Conservation (phyloP, 805 yeast species). For the Sugiyamaella qingdaonensis region DNA sequence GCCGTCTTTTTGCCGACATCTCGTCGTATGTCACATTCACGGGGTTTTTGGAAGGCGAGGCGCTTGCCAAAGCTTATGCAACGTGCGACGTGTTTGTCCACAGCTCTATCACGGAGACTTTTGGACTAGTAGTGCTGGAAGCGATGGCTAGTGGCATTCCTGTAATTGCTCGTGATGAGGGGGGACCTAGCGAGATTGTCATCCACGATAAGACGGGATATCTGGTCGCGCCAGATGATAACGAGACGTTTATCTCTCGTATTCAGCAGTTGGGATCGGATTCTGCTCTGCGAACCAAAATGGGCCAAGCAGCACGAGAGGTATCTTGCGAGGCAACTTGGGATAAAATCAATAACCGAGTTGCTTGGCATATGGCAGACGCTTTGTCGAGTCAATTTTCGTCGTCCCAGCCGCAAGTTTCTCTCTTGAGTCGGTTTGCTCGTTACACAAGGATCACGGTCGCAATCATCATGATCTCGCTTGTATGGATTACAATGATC, state of each 20-base stretch:
- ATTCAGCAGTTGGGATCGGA: background rate
- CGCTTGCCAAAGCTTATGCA: background rate
- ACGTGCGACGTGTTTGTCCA: constrained; percentile 3
- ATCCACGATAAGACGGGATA: constrained; percentile 5
- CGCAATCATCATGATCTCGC: background rate
- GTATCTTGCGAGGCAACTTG: constrained; percentile 3
- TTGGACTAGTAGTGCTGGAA: constrained; percentile 3
- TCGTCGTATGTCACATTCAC: constrained; percentile 1
- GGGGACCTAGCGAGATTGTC: constrained; percentile 5
- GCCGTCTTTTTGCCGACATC: background rate
- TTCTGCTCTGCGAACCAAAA: background rate
- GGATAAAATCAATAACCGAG: constrained; percentile 5
- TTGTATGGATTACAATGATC: background rate
- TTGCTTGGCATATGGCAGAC: constrained; percentile 4
- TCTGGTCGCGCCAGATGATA: constrained; percentile 1
- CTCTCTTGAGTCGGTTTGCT: background rate
- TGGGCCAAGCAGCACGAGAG: background rate
- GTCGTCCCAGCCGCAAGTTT: background rate
- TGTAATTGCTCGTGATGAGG: constrained; percentile 4
- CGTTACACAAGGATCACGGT: constrained; percentile 1
- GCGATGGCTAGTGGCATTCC: constrained; percentile 6
- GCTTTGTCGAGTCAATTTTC: background rate
- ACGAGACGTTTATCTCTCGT: background rate
- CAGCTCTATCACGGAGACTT: constrained; percentile 3
- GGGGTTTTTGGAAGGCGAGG: background rate